Conservation (phyloP, 257 asterid genomes). For the Scutellaria minor region DNA sequence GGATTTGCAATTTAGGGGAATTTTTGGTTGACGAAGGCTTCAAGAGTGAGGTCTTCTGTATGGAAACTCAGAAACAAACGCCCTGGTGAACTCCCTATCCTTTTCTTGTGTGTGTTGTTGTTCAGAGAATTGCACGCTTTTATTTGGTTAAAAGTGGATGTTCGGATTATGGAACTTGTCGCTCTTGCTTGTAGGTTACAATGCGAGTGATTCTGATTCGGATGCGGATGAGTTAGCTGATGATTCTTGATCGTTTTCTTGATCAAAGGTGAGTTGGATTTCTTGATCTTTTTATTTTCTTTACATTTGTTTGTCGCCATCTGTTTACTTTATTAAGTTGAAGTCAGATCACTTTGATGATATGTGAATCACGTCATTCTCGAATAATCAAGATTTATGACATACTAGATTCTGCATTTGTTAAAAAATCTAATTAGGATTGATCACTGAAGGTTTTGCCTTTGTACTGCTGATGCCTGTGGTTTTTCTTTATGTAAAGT, state of each 20-base stretch:
- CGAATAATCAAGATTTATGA: neutral
- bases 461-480: slow-evolving; percentile 12
- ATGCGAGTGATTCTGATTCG: slow-evolving; percentile 82
- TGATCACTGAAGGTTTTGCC: neutral
- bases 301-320: neutral
- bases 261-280: slow-evolving; percentile 39
- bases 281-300: slow-evolving; percentile 13
- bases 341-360: slow-evolving; percentile 1
- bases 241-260: slow-evolving; percentile 42
- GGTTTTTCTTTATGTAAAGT: neutral
- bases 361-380: slow-evolving; percentile 6
- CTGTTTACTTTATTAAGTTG: slow-evolving; percentile 1
- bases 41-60: slow-evolving; percentile 65
- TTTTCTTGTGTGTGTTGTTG: neutral
- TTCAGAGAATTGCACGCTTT: neutral
- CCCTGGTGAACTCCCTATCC: slow-evolving; percentile 57
- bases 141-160: neutral
- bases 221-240: slow-evolving; percentile 60
- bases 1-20: slow-evolving; percentile 51
- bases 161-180: slow-evolving; percentile 17
- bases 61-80: slow-evolving; percentile 75
- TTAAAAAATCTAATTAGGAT: neutral
- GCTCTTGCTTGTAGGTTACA: slow-evolving; percentile 56
- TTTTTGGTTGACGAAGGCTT: slow-evolving; percentile 69
- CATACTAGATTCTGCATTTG: neutral